Conservation (phyloP, 1,284 basidiomycete genomes). For the Trametes polyzona region DNA sequence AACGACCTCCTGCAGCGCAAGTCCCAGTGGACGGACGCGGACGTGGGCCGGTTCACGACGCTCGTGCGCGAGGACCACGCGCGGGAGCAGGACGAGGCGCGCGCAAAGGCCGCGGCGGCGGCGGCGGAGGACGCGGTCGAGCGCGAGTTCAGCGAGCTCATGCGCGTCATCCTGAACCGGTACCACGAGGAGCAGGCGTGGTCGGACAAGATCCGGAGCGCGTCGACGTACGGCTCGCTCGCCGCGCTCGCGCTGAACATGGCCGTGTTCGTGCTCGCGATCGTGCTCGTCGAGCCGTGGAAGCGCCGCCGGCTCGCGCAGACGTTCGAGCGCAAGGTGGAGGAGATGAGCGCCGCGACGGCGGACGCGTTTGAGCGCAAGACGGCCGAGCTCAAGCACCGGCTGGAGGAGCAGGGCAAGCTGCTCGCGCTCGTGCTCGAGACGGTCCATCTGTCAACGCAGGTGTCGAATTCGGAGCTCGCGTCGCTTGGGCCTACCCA, state of each 20-base stretch:
- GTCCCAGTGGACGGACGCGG: slow-evolving; percentile 81
- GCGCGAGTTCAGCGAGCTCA: slow-evolving; percentile 81
- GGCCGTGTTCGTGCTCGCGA: slow-evolving; percentile 86
- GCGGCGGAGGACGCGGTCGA: slow-evolving; percentile 81
- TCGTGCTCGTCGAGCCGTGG: slow-evolving; percentile 92
- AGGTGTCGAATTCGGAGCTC: slow-evolving; percentile 13
- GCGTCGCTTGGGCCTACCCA: slow-evolving; percentile 22
- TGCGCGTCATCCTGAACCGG: slow-evolving; percentile 83
- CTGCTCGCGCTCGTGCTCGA: slow-evolving; percentile 38
- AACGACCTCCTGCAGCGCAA: slow-evolving; percentile 93
- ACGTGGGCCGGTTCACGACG: slow-evolving; percentile 83
- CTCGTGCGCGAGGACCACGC: slow-evolving; percentile 88
- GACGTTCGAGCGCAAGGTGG: slow-evolving; percentile 86
- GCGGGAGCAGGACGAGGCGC: slow-evolving; percentile 76
- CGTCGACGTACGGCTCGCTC: slow-evolving; percentile 88
- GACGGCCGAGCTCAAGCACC: slow-evolving; percentile 51
- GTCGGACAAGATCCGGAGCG: slow-evolving; percentile 95
- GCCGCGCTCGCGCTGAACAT: slow-evolving; percentile 86
- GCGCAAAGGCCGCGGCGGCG: slow-evolving; percentile 66
- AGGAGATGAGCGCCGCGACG: slow-evolving; percentile 67
- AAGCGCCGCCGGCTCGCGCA: slow-evolving; percentile 83
- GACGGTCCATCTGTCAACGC: slow-evolving; percentile 27
- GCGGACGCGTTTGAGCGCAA: slow-evolving; percentile 28
- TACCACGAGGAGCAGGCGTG: slow-evolving; percentile 98
- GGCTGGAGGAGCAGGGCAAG: slow-evolving; percentile 56